A percentile compares a stretch with the other conserved stretches of the same genome.
phyloP scores from a whole-genome alignment of 768 basidiomycete genomes.

The Rhodotorula graminis region DNA sequence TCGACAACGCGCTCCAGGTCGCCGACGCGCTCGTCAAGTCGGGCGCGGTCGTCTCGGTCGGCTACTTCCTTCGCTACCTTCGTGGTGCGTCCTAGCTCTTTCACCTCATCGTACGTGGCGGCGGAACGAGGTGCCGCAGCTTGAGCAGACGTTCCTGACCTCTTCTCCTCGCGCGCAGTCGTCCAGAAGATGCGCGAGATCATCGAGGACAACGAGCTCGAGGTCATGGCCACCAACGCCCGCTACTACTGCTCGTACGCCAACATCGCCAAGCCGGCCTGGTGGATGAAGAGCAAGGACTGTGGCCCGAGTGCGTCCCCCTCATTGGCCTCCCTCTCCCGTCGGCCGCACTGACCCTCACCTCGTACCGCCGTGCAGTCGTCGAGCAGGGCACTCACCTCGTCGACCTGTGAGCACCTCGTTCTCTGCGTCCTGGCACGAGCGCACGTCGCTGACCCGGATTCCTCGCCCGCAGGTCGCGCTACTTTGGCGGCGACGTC shows the following conservation, averaged over 20 bases:
- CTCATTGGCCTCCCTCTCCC: neutral
- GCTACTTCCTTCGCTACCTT: constrained; percentile 42
- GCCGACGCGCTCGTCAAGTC: constrained; percentile 32
- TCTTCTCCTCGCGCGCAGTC: constrained; percentile 56
- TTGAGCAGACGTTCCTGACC: too few relatives aligned
- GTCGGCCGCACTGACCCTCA: neutral
- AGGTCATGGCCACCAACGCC: constrained; percentile 92
- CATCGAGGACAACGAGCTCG: constrained; percentile 85
- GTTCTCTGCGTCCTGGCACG: too few relatives aligned
- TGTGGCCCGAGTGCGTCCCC: constrained; percentile 41
- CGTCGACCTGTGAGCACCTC: neutral
- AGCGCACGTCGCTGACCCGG: too few relatives aligned
- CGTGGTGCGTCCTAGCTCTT: constrained; percentile 7
- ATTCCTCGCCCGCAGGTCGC: neutral
- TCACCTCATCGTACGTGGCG: too few relatives aligned
- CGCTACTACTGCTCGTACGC: constrained; percentile 83
- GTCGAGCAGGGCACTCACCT: constrained; percentile 90
- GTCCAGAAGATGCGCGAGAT: constrained; percentile 96
- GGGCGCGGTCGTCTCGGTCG: constrained; percentile 38
- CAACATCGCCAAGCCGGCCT: constrained; percentile 61
- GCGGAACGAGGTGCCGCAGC: too few relatives aligned
- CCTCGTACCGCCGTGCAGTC: constrained; percentile 43
- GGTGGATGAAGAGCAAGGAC: constrained; percentile 93
- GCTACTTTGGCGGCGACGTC: constrained; percentile 53
- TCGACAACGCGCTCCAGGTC: constrained; percentile 35